Evolutionary conservation across 306 rosid species (phyloP).

Genomic region (Rosa multiflora): DNA sequence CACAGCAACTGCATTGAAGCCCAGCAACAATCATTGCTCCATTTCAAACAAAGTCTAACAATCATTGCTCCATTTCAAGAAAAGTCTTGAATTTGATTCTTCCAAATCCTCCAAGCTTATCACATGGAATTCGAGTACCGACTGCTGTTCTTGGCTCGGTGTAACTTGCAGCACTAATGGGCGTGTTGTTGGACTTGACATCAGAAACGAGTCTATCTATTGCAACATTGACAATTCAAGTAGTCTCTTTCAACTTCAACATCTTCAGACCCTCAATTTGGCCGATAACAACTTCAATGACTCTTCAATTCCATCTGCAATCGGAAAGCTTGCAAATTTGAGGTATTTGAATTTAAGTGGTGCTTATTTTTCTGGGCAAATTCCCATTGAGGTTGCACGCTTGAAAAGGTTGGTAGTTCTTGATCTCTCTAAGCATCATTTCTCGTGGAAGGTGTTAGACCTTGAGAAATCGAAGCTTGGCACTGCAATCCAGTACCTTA

Average conservation of each 20-base stretch:
- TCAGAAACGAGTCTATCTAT: neutral
- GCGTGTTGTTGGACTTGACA: neutral
- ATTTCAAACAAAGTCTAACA: too few species aligned
- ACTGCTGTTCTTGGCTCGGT: neutral
- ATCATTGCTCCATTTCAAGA: too few species aligned
- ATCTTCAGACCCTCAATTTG: neutral
- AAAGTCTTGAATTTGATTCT: too few species aligned
- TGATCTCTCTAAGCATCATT: too few species aligned
- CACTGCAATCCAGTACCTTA: too few species aligned
- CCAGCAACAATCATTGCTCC: too few species aligned
- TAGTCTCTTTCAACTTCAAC: neutral
- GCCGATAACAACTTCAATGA: neutral
- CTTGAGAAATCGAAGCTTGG: too few species aligned
- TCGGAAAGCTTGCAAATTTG: conserved; percentile 20
- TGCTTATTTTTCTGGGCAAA: neutral
- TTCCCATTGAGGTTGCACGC: neutral
- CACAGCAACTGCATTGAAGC: too few species aligned
- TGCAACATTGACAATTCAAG: neutral
- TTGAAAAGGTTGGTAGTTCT: too few species aligned
- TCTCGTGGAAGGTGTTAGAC: too few species aligned
- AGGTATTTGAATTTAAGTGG: neutral
- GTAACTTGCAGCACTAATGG: neutral
- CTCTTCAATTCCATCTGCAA: conserved; percentile 19
- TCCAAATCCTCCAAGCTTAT: too few species aligned
- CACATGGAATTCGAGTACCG: too few species aligned